These are phyloP conservation scores for Cryptococcus amylolentus DNA, from an alignment of 1,284 basidiomycete genomes.

Conservation along the genomic window DNA sequence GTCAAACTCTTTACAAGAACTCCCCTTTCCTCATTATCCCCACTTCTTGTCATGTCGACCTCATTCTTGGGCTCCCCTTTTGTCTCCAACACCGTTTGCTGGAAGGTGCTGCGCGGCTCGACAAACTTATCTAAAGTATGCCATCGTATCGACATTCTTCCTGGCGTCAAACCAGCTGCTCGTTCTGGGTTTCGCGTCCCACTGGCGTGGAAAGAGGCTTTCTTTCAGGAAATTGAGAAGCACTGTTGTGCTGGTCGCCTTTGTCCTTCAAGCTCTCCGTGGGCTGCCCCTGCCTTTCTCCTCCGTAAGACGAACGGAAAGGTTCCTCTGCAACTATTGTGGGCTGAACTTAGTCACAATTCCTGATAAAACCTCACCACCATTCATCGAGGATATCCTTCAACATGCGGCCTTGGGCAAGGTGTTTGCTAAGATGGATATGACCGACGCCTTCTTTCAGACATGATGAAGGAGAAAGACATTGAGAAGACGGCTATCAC, in stretches of 20 bases:
- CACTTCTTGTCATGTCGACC: no score
- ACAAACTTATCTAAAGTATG: no score
- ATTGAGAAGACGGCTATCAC: background rate
- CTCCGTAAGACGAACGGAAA: background rate
- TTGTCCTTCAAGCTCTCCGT: background rate
- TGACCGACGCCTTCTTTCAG: background rate
- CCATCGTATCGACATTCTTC: no score
- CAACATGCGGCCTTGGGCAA: background rate
- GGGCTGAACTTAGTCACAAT: background rate
- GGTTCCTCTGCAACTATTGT: background rate
- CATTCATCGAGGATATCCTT: background rate
- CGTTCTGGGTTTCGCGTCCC: no score
- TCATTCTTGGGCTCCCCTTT: no score
- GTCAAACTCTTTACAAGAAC: no score
- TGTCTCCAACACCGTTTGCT: no score
- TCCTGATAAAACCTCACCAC: background rate
- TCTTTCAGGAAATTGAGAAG: no score
- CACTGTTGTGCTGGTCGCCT: background rate
- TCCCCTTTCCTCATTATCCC: no score
- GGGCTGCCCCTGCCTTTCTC: background rate
- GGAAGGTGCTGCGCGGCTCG: no score
- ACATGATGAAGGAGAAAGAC: conserved; percentile 1
- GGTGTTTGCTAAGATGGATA: background rate
- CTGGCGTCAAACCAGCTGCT: no score
- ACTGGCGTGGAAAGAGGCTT: no score